Evolutionary conservation across 169 alveolate genomes (phyloP).

Genomic region (Babesia caballi): DNA sequence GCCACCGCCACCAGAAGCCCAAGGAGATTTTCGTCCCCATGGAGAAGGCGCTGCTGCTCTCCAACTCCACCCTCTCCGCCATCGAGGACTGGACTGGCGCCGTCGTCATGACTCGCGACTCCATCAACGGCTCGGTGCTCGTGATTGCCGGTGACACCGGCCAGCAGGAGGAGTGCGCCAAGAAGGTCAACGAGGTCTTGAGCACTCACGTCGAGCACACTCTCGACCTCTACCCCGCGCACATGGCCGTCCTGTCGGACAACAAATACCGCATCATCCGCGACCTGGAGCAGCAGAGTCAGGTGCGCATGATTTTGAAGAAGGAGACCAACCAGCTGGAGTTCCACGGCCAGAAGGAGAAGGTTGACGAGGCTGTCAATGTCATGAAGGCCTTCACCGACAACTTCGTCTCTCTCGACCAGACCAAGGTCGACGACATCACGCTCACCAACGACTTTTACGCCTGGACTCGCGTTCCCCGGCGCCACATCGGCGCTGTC

Average conservation of each 20-base stretch:
- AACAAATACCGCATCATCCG: conserved; percentile 30
- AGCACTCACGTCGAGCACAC: conserved; percentile 12
- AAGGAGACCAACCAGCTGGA: conserved; percentile 16
- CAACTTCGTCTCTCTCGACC: conserved; percentile 21
- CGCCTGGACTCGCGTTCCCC: conserved; percentile 38
- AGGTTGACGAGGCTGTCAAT: conserved; percentile 37
- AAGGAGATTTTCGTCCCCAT: conserved; percentile 13
- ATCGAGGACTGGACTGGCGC: conserved; percentile 36
- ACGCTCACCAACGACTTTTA: conserved; percentile 12
- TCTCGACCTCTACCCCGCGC: conserved; percentile 28
- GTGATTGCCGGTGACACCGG: conserved; percentile 22
- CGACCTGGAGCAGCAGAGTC: conserved; percentile 30
- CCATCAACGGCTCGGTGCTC: conserved; percentile 28
- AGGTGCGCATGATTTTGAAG: conserved; percentile 6
- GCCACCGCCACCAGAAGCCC: background rate
- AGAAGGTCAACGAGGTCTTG: conserved; percentile 32
- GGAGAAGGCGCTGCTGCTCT: conserved; percentile 8
- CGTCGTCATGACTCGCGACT: conserved; percentile 9
- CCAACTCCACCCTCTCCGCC: conserved; percentile 15
- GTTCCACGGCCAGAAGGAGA: conserved; percentile 33
- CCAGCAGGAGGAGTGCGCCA: conserved; percentile 50
- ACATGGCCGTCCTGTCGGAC: conserved; percentile 41
- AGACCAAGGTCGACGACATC: conserved; percentile 10
- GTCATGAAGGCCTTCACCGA: conserved; percentile 33
- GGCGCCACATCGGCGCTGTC: conserved; percentile 36